Conservation (phyloP, 139 green algal species). For the Ostreobium quekettii region DNA sequence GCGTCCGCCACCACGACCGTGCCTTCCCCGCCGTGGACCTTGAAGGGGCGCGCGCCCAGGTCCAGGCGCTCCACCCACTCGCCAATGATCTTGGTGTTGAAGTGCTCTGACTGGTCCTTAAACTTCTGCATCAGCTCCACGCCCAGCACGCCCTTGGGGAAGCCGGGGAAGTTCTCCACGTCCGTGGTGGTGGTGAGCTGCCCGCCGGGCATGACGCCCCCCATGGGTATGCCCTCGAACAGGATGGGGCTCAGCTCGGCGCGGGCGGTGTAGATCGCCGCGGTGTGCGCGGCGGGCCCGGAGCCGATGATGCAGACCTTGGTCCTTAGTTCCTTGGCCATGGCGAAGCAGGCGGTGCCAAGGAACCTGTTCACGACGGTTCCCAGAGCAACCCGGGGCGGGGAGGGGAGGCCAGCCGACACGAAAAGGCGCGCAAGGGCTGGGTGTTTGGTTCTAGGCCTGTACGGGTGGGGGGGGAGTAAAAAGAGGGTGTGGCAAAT, state of each 20-base stretch:
- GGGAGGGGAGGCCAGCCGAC: no score
- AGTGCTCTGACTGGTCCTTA: constrained; percentile 51
- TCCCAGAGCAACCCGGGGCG: no score
- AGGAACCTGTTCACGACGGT: no score
- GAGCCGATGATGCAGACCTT: constrained; percentile 74
- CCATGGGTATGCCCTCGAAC: constrained; percentile 70
- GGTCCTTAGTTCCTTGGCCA: constrained; percentile 35
- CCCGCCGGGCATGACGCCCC: constrained; percentile 72
- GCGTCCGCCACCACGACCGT: constrained; percentile 29
- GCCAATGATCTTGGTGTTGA: constrained; percentile 59
- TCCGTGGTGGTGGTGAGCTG: constrained; percentile 74
- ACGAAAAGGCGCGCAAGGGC: no score
- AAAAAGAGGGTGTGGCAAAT: no score
- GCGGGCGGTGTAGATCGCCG: constrained; percentile 54
- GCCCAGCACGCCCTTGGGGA: constrained; percentile 53
- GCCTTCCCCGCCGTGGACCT: not conserved
- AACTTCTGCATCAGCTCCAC: constrained; percentile 64
- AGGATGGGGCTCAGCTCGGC: constrained; percentile 73
- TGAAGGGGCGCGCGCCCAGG: constrained; percentile 31
- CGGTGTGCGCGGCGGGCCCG: constrained; percentile 80
- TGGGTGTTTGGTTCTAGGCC: no score
- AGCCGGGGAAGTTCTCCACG: constrained; percentile 78
- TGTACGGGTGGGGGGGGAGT: no score
- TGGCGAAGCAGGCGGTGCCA: no score
- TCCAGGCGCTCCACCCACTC: constrained; percentile 58